A percentile compares a stretch with the other conserved stretches of the same genome.
These are phyloP conservation scores for Malus orientalis DNA, from an alignment of 306 rosid species.

Conservation along the genomic window DNA sequence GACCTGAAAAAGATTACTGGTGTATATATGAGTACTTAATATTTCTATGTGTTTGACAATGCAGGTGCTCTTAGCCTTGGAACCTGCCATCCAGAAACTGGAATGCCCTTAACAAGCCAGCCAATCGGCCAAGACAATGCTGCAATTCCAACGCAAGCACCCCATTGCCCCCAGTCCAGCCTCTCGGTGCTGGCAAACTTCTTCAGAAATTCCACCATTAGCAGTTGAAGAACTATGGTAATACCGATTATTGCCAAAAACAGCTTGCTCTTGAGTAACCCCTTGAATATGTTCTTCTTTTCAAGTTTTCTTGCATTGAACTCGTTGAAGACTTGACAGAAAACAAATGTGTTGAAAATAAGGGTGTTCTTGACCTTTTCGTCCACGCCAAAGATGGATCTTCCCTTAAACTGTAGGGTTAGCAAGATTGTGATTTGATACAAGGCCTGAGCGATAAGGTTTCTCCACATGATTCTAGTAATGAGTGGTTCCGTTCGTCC, in stretches of 20 bases:
- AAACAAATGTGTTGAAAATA: constrained; percentile 31
- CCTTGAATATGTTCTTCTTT: constrained; percentile 33
- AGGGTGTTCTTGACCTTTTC: constrained; percentile 27
- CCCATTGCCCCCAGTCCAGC: constrained; percentile 32
- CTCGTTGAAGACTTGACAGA: constrained; percentile 35
- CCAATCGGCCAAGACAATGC: constrained; percentile 34
- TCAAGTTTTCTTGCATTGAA: constrained; percentile 33
- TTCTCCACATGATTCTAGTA: constrained; percentile 39
- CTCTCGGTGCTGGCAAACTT: constrained; percentile 28
- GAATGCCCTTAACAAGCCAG: constrained; percentile 21
- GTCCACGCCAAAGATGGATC: constrained; percentile 11
- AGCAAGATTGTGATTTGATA: constrained; percentile 23
- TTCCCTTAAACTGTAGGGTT: constrained; percentile 17
- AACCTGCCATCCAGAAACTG: constrained; percentile 7
- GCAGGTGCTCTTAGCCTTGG: neutral
- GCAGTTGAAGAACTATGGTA: constrained; percentile 24
- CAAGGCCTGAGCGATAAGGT: constrained; percentile 23
- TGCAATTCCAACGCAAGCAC: constrained; percentile 19
- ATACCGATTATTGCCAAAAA: constrained; percentile 21
- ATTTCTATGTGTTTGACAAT: neutral
- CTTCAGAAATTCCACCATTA: constrained; percentile 35
- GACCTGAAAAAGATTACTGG: neutral
- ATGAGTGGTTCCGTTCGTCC: constrained; percentile 30
- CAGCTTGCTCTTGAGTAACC: constrained; percentile 25
- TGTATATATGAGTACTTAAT: neutral